These are phyloP conservation scores for Leptomonas seymouri DNA, from an alignment of 208 protist species.

Conservation along the genomic window DNA sequence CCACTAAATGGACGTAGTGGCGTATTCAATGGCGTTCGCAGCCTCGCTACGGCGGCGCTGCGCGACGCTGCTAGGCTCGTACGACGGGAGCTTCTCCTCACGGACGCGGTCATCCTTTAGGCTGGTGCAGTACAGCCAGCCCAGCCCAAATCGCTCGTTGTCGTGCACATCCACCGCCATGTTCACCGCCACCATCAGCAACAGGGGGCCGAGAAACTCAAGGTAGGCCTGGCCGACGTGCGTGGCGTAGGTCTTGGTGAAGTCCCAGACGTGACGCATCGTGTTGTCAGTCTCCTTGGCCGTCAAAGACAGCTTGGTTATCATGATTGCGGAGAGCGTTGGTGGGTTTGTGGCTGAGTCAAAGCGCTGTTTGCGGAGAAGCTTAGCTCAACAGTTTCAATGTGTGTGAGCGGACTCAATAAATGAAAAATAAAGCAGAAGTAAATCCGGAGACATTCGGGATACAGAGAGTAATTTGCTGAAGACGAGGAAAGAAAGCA, in stretches of 20 bases:
- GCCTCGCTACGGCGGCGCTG: slow-evolving; percentile 73
- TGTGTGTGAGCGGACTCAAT: too few relatives aligned
- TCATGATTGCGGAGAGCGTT: neutral
- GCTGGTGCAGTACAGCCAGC: slow-evolving; percentile 66
- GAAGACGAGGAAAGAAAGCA: too few relatives aligned
- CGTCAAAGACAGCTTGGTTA: too few relatives aligned
- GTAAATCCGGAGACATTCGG: too few relatives aligned
- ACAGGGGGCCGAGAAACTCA: slow-evolving; percentile 52
- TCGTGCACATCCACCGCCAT: slow-evolving; percentile 63
- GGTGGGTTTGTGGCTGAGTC: neutral
- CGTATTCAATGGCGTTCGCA: slow-evolving; percentile 71
- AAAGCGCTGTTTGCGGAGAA: too few relatives aligned
- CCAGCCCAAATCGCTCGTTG: slow-evolving; percentile 78
- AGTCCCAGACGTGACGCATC: slow-evolving; percentile 29
- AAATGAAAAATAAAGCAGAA: too few relatives aligned
- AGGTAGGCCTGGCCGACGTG: slow-evolving; percentile 57
- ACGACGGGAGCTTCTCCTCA: slow-evolving; percentile 79
- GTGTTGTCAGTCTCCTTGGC: slow-evolving; percentile 25
- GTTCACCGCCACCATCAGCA: slow-evolving; percentile 55
- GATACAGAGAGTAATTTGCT: too few relatives aligned
- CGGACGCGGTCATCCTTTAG: slow-evolving; percentile 68
- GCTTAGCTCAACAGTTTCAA: too few relatives aligned
- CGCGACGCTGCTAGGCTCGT: slow-evolving; percentile 63
- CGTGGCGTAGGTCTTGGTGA: slow-evolving; percentile 58
- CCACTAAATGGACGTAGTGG: slow-evolving; percentile 44